A percentile compares a stretch with the other conserved stretches of the same genome.
Evolutionary conservation across 2,329 filamentous ascomycete genomes (phyloP).

Genomic region (Paecilomyces sp.): DNA sequence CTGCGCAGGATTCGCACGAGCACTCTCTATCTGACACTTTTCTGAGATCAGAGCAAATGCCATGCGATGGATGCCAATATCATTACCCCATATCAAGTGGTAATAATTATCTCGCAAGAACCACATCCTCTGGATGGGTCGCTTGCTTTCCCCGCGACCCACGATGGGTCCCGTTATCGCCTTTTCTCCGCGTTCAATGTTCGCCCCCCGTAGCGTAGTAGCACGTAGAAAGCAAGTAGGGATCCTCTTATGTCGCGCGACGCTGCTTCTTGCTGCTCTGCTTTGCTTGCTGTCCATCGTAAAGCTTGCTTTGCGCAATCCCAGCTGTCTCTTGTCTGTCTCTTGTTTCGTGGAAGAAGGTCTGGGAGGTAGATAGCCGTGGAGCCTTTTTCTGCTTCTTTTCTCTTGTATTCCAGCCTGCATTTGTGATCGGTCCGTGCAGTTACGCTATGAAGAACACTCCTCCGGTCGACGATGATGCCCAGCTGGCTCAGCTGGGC

Average conservation of each 20-base stretch:
- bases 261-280: background rate
- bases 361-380: background rate
- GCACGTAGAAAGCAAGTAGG: background rate
- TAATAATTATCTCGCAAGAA: background rate
- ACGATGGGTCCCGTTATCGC: background rate
- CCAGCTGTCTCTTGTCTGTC: background rate
- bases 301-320: background rate
- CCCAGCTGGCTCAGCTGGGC: slow-evolving; percentile 49
- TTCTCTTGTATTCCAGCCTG: background rate
- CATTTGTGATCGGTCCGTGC: background rate
- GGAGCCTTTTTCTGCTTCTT: background rate
- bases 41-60: background rate
- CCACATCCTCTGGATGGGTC: background rate
- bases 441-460: slow-evolving; percentile 9
- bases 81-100: background rate
- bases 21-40: background rate
- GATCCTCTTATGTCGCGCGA: background rate
- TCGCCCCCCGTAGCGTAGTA: background rate
- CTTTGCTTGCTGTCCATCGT: background rate
- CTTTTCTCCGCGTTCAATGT: background rate
- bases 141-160: background rate
- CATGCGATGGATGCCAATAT: background rate
- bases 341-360: background rate
- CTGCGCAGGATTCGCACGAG: background rate
- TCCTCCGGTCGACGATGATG: slow-evolving; percentile 34